Evolutionary conservation across 2,329 filamentous ascomycete species (phyloP), one percentile per base, ranked within the genome.

Genomic region (Pezicula rhizophila): DNA sequence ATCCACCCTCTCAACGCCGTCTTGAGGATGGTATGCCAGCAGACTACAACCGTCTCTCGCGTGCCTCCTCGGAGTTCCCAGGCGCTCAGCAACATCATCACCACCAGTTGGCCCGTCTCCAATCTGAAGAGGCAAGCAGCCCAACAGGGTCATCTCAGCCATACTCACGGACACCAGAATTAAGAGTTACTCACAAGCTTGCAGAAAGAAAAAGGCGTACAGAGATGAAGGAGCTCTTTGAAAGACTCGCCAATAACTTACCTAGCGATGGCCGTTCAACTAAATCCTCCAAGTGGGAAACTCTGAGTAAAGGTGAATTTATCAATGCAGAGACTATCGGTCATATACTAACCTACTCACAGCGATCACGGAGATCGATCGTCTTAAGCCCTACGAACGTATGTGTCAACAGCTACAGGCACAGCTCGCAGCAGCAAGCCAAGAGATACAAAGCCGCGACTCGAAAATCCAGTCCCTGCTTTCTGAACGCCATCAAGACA

Each of bases 221-320:
- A 8, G 88, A 93, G 64, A 93, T 93, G 88, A 93, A 93, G 69
- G 84, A 88, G 60, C 70, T 93, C 0, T 93, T 93, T 61, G 88
- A 93, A 20, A 26, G 25, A 31, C 40, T 42, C 12, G 40, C 20
- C 20, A 25, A 20, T 6, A 73, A 89, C 34, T 84, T 92, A 70
- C 87, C 87, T 1, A 85, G 89, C 57, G 87, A 89, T 59, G 80
- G 88, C 14, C 88, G 88, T 1, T 85, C 85, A 20, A 42, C 40
- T 26, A 95, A 93, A 65, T 88, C 88, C 0, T 91, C 87, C 57
- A 95, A 95, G 60, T 95, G 88, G 88, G 88, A 95, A 60, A 90
- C 92, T 43, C 65, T 95, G 14, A 90, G 86, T 2, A 92, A 92
- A 74, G 86, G 88, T 91, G 70, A 53, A 76, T 64, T 23, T 11